A percentile compares a stretch with the other conserved stretches of the same genome.
phyloP scores from a whole-genome alignment of 768 basidiomycete genomes.

The Amanita pallidorosea region DNA sequence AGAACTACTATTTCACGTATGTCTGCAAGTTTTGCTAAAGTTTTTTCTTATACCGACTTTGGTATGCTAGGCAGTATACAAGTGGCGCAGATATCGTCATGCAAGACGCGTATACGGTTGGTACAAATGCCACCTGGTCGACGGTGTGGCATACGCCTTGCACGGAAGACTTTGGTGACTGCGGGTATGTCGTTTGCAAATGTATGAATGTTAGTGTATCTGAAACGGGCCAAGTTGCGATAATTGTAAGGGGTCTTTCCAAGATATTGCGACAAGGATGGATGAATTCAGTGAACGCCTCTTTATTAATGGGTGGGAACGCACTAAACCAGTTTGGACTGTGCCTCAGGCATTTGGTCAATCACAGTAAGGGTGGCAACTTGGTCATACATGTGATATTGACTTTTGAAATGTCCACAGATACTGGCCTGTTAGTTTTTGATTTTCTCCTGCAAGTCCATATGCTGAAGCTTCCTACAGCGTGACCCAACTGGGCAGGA shows the following conservation, averaged over 20 bases:
- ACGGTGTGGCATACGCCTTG: constrained; percentile 51
- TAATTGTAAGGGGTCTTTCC: constrained; percentile 58
- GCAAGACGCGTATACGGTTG: constrained; percentile 54
- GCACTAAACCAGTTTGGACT: constrained; percentile 63
- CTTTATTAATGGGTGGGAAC: constrained; percentile 56
- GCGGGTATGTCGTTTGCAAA: constrained; percentile 40
- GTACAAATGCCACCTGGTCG: constrained; percentile 57
- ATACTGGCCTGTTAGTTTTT: constrained; percentile 36
- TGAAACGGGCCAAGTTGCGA: constrained; percentile 25
- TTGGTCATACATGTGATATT: neutral
- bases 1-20: constrained; percentile 53
- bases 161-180: constrained; percentile 57
- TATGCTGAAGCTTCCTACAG: constrained; percentile 8
- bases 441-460: neutral
- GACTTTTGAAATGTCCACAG: constrained; percentile 10
- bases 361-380: constrained; percentile 27
- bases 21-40: neutral
- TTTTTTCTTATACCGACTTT: neutral
- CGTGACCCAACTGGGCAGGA: constrained; percentile 59
- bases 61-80: constrained; percentile 25
- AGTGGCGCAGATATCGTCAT: constrained; percentile 60
- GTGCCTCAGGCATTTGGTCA: constrained; percentile 75
- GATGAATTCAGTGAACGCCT: constrained; percentile 52
- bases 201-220: neutral
- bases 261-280: constrained; percentile 59